Base-by-base conservation (phyloP, 345 rosid genomes). In the Citrus unshiu region DNA sequence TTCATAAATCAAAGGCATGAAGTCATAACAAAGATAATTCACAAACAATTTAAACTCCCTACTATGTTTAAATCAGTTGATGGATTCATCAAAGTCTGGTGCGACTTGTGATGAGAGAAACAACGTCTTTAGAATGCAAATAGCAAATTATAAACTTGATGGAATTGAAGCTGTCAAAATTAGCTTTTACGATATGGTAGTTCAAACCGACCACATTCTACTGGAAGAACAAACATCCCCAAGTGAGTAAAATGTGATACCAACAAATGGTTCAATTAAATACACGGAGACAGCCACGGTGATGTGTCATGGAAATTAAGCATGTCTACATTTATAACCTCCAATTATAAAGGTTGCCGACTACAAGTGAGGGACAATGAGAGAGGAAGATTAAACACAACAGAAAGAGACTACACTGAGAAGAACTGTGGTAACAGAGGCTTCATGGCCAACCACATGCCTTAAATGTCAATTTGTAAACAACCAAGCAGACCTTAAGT, bases 371-470 rank as follows among this genome's bases (percentile, higher is more conserved):
- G 58, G 54, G 51, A 63, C 65, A 68, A 22, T 72, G 60, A 68
- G 49, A 18, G 80, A 49, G 77, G 76, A 70, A 19, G 56, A n/a
- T 5, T n/a, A 65, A 62, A 56, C 60, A 59, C 56, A 39, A n/a
- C 16, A 60, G 78, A 78, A 79, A 74, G 70, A 39, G 24, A n/a
- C 73, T 57, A 49, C 39, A 39, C n/a, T 2, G 21, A 39, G 70
- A 79, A 70, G 62, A 58, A 66, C 46, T 29, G 71, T 3, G 81
- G 43, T 37, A 79, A 46, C 69, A 72, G n/a, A 60, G 69, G 46
- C 68, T 78, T 69, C 72, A 77, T 12, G 66, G 56, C 78, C 73
- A 24, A 57, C 35, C 37, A 73, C 74, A 69, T 56, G 65, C 68
- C 30, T 49, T 65, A 65, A 29, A 30, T 22, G 34, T 51, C 13